Evolutionary conservation across 495 filamentous ascomycete genomes (phyloP), one percentile per base, ranked within the genome.

Genomic region (Aspergillus coremiiformis): DNA sequence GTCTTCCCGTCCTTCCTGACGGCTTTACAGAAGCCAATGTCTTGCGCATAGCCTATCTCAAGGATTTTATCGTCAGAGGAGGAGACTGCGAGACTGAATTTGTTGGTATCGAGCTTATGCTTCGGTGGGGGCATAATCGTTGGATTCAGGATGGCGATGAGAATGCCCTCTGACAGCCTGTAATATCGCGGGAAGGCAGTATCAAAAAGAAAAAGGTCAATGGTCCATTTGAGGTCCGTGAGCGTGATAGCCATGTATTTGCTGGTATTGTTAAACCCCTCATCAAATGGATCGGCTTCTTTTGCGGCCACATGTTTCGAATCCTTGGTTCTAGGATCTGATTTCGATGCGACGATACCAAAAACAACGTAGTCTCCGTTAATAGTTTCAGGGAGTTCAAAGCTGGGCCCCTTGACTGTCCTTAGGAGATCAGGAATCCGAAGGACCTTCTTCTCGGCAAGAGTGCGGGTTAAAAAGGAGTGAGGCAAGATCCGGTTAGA

Each of bases 61-160:
- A 99, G 79, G 15, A 99, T 77, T 0, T 84, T 91, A 54, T 99
- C 93, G 32, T 86, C 84, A 32, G 87, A 89, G 47, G 82, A 87
- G 39, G 84, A 84, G 47, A 99, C 77, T 1, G 85, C 82, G 22
- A 99, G 75, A 30, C 84, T 87, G 66, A 96, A 99, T 21, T 79
- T 75, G 21, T 89, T 88, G 4, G 86, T 91, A 50, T 88, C 86
- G 12, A 83, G 73, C 46, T 82, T 82, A 12, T 78, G 74, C 2
- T 79, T 79, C 0, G 83, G 83, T 2, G 94, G 94, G 8, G 91
- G 88, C 79, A 99, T 84, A 57, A 97, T 85, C 2, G 69, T 82
- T 0, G 94, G 93, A 58, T 97, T 99, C n/a, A 99, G 73, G 30
- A 99, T 85, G 7, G 94, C 93, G 46, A 99, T 76, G 2, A 97